Conservation (phyloP, 495 filamentous ascomycete species). For the Penicillium soppii region DNA sequence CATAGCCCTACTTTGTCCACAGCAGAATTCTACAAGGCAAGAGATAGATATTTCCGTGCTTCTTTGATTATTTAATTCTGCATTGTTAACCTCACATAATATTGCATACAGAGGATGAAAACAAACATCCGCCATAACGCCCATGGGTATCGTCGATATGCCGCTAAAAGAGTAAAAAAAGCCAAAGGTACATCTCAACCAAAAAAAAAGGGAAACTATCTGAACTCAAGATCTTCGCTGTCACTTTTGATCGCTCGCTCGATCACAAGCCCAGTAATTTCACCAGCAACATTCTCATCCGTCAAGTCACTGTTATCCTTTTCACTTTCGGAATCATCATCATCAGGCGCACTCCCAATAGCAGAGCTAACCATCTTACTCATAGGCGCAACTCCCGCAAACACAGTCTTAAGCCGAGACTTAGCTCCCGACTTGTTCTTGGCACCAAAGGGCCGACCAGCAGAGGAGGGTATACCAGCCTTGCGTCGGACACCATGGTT, state of each 20-base stretch:
- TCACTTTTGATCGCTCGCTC: not conserved
- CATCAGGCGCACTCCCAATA: conserved; percentile 17
- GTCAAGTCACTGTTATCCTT: not conserved
- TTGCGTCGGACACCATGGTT: not conserved
- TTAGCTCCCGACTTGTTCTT: not conserved
- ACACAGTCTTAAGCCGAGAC: not conserved
- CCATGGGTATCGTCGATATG: conserved; percentile 5
- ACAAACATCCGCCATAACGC: not conserved
- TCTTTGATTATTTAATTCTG: too few species aligned
- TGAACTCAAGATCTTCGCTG: not conserved
- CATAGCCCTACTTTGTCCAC: too few species aligned
- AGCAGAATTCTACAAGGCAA: too few species aligned
- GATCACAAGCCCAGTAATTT: not conserved
- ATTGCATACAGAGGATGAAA: not conserved
- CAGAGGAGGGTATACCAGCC: not conserved
- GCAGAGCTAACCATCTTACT: conserved; percentile 28
- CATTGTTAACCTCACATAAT: not conserved
- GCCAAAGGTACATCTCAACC: not conserved
- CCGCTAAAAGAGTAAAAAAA: conserved; percentile 1
- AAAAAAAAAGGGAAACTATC: not conserved
- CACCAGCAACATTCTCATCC: not conserved
- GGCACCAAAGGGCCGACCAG: not conserved
- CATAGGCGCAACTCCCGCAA: not conserved
- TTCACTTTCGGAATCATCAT: not conserved
- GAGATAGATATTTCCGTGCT: too few species aligned